Percentiles rank a stretch among this genome's conserved stretches.
Conservation (phyloP, 2,329 filamentous ascomycete genomes). For the Fusarium neocosmosporiellum region DNA sequence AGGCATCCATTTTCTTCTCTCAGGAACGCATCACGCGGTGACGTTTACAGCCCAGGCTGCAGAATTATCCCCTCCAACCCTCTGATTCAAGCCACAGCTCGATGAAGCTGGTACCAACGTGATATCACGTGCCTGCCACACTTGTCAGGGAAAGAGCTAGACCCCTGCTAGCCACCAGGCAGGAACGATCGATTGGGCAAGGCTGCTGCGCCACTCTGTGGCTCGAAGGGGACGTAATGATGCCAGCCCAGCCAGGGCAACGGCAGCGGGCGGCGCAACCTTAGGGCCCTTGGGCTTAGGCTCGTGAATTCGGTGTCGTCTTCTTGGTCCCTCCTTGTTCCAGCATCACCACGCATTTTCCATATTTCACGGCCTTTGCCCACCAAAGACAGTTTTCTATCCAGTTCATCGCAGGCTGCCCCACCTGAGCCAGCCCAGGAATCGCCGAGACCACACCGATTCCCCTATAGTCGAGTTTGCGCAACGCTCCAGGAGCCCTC, state of each 20-base stretch:
- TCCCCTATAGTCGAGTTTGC: conserved; percentile 10
- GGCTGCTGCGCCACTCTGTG: conserved; percentile 42
- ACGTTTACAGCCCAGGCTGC: conserved; percentile 39
- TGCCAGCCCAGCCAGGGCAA: conserved; percentile 15
- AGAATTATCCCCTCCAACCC: conserved; percentile 22
- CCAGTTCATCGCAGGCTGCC: conserved; percentile 1
- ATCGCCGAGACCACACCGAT: not conserved
- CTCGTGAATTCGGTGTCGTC: conserved; percentile 48
- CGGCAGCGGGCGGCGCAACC: conserved; percentile 28
- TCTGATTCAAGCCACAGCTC: conserved; percentile 29
- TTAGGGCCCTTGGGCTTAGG: conserved; percentile 45
- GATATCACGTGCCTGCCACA: conserved; percentile 29
- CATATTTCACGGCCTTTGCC: conserved; percentile 35
- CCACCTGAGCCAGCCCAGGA: not conserved
- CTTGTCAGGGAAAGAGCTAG: not conserved
- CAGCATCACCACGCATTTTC: conserved; percentile 41
- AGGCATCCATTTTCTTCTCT: conserved; percentile 28
- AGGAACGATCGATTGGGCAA: not conserved
- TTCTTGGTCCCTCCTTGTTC: conserved; percentile 48
- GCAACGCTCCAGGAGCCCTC: conserved; percentile 29
- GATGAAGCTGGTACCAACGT: not conserved
- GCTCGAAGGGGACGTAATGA: conserved; percentile 36
- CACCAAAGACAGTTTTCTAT: conserved; percentile 15
- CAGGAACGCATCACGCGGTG: conserved; percentile 35
- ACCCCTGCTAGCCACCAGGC: not conserved